phyloP scores from a whole-genome alignment of 768 basidiomycete genomes.

The Xanthoconium stramineum region DNA sequence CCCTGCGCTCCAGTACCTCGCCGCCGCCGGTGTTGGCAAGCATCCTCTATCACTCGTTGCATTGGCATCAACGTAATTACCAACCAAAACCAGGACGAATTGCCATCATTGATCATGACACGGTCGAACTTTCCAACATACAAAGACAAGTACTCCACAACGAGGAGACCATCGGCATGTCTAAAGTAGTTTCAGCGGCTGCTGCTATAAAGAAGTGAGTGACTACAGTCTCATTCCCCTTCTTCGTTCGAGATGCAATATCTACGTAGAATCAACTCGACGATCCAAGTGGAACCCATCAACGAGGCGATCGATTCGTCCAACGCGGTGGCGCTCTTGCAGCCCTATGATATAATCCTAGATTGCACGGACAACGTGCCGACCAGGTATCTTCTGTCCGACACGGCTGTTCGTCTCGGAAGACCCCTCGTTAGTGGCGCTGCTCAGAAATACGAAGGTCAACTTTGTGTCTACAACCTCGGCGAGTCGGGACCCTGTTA shows the following conservation, averaged over 20 bases:
- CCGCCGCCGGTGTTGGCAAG: slow-evolving; percentile 87
- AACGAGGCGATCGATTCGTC: slow-evolving; percentile 49
- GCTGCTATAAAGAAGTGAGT: slow-evolving; percentile 61
- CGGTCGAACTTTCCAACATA: slow-evolving; percentile 84
- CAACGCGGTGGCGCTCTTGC: slow-evolving; percentile 64
- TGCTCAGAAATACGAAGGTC: slow-evolving; percentile 82
- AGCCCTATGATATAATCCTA: slow-evolving; percentile 69
- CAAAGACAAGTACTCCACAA: slow-evolving; percentile 92
- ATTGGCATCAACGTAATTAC: slow-evolving; percentile 1
- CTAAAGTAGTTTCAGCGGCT: slow-evolving; percentile 82
- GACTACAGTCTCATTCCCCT: no score
- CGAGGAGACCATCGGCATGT: slow-evolving; percentile 63
- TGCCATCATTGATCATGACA: slow-evolving; percentile 86
- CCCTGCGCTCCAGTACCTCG: slow-evolving; percentile 92
- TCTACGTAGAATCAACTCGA: slow-evolving; percentile 68
- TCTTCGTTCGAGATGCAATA: neutral
- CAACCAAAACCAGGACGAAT: slow-evolving; percentile 58
- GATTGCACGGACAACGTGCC: slow-evolving; percentile 95
- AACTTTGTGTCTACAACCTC: slow-evolving; percentile 73
- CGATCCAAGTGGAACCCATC: slow-evolving; percentile 55
- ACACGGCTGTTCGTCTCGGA: slow-evolving; percentile 69
- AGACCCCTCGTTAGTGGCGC: slow-evolving; percentile 91
- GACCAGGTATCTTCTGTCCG: slow-evolving; percentile 90
- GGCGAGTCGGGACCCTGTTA: slow-evolving; percentile 81
- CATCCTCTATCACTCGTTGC: slow-evolving; percentile 1